Evolutionary conservation across 2,329 filamentous ascomycete genomes (phyloP), one percentile per base, ranked within the genome.

Genomic region (Aspergillus glaucus): DNA sequence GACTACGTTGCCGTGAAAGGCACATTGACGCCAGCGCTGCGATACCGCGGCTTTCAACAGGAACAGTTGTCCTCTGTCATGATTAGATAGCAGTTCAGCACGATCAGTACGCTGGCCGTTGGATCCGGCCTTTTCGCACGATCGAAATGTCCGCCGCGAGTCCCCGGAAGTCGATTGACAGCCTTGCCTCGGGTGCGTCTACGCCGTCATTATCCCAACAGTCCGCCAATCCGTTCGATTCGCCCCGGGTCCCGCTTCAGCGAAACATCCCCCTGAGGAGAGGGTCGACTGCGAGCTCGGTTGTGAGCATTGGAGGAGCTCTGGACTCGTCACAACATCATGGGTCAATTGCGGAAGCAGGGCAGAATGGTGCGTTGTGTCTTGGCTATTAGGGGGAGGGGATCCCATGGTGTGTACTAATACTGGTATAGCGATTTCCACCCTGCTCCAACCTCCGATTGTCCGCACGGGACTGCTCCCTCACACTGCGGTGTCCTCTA

Each of bases 361-460:
- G 85, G 9, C 87, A 91, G 60, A 96, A 95, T 79, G 90, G 85
- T 87, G 43, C 34, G 55, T 54, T 10, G 32, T 14, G 44, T 50
- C 19, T 40, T 40, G 12, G 3, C 3, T 6, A 15, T 15, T 24
- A 4, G 9, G n/a, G 22, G 40, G 22, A 26, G n/a, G 4, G 15
- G 15, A 28, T 15, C 32, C 19, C 40, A 2, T 7, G 28, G 17
- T 9, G 15, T 43, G 36, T 43, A 48, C 50, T 64, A 44, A 59
- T 45, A 48, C 17, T 24, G 47, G 48, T 10, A 21, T 54, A 88
- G 87, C 93, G 53, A 97, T 97, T 59, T 95, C 91, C 7, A 95
- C 89, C 1, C 79, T 97, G n/a, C 79, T 97, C 3, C 88, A 95
- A 63, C 86, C 89, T 24, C 88, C 92, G 3, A 95, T 95, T 57